Evolutionary conservation across 163 green algal species (phyloP), one percentile per base, ranked within the genome.

Genomic region (Picocystis sp.): DNA sequence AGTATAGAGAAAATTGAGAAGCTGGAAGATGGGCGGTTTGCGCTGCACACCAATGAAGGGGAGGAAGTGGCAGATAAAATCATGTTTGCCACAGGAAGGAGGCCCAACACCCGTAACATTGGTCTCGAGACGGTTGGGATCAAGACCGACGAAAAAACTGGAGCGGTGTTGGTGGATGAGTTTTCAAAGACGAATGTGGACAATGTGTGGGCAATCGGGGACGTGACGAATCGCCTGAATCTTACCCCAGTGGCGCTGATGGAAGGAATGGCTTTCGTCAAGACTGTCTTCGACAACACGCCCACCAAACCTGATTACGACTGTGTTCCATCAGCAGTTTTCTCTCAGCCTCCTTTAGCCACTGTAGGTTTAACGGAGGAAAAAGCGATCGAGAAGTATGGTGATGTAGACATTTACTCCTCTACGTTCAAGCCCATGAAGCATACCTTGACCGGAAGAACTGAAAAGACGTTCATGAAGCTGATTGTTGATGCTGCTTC

Each of bases 71-170:
- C 44, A 11, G 44, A 50, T 25, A 33, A 78, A 53, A 75, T 85
- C 44, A 75, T 89, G 65, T 77, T 82, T 67, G 80, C 78, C 49
- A 89, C 80, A 55, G 86, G 86, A 21, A 70, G 85, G 14, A 58
- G 48, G 5, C 81, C 86, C 33, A 92, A 91, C 59, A 79, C 73
- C 0, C 9, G 60, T 0, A 54, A 67, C 41, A 67, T 95, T n/a
- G 83, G 83, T 2, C 62, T 94, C 55, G 78, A 93, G 69, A 71
- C 78, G 11, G 75, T 72, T 14, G 85, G 83, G 10, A 77, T 95
- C 21, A 48, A 79, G 56, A 45, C 75, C 14, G 60, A 77, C 1
- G 62, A 81, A 43, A 69, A 52, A 3, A 61, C 52, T 3, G 74
- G 77, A 0, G 72, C 70, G 11, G 61, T 89, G 51, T 56, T 70